Conservation (phyloP, 192 early-diverging fungal species). For the Entomortierella beljakovae region DNA sequence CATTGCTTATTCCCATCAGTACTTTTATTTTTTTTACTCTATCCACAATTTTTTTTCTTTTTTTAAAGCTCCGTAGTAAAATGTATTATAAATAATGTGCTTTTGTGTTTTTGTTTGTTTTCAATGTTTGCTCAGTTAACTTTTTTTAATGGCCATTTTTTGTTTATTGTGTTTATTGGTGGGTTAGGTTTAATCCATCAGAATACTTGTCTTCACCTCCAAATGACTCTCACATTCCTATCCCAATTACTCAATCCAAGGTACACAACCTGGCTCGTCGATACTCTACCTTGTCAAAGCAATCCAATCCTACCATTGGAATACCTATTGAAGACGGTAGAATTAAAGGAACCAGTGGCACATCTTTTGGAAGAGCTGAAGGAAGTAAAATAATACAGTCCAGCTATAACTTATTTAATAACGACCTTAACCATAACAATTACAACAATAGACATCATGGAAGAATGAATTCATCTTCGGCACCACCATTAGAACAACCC, state of each 20-base stretch:
- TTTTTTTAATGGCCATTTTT: no score
- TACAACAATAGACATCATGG: no score
- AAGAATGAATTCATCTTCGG: no score
- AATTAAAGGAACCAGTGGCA: no score
- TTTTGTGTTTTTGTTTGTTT: neutral
- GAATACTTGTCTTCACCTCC: conserved; percentile 17
- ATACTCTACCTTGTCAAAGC: conserved; percentile 30
- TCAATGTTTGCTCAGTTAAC: neutral
- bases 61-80: neutral
- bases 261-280: conserved; percentile 27
- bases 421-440: no score
- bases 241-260: conserved; percentile 19
- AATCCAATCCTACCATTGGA: neutral
- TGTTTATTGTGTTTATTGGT: no score
- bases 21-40: neutral
- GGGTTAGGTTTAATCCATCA: conserved; percentile 1
- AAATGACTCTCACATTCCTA: conserved; percentile 13
- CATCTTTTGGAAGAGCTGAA: conserved; percentile 23
- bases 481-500: no score
- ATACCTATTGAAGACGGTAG: neutral
- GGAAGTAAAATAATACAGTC: no score
- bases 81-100: neutral
- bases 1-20: neutral
- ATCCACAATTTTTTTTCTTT: neutral
- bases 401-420: no score